A percentile compares a stretch with the other conserved stretches of the same genome.
Conservation (phyloP, 1,284 basidiomycete genomes). For the Boletus smithii region DNA sequence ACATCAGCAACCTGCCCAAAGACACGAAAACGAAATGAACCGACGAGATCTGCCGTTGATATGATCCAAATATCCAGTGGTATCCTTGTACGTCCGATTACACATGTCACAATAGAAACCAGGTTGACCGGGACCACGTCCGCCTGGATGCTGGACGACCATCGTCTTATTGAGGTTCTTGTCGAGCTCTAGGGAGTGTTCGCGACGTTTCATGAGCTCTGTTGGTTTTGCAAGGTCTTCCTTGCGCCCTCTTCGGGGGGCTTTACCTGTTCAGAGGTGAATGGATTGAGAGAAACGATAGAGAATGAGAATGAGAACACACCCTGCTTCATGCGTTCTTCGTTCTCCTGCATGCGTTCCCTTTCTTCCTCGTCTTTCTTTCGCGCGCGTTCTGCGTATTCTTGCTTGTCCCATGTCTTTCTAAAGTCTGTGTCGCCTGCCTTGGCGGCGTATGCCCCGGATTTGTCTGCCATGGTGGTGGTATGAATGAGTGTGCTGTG, state of each 20-base stretch:
- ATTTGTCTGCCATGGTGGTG: conserved; percentile 53
- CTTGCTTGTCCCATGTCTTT: conserved; percentile 85
- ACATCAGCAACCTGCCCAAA: conserved; percentile 1
- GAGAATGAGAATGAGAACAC: conserved; percentile 9
- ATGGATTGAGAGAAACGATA: not conserved
- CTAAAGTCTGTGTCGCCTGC: conserved; percentile 73
- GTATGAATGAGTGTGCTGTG: no score
- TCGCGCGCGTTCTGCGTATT: conserved; percentile 73
- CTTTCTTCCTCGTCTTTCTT: conserved; percentile 74
- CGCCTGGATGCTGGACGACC: conserved; percentile 81
- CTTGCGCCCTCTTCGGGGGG: conserved; percentile 62
- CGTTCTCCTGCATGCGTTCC: conserved; percentile 82
- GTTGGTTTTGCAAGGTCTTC: conserved; percentile 85
- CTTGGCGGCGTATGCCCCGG: conserved; percentile 58
- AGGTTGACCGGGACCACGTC: conserved; percentile 79
- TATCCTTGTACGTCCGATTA: conserved; percentile 91
- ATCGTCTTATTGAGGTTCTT: conserved; percentile 92
- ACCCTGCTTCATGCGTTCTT: conserved; percentile 81
- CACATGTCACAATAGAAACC: conserved; percentile 93
- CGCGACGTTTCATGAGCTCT: conserved; percentile 83
- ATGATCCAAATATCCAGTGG: conserved; percentile 90
- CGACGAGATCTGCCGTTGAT: conserved; percentile 91
- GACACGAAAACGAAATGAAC: conserved; percentile 35
- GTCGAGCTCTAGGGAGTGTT: conserved; percentile 77
- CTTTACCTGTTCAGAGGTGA: conserved; percentile 64